These are phyloP conservation scores for Ceratobasidium sp. DNA, from an alignment of 1,284 basidiomycete genomes.

Conservation along the genomic window DNA sequence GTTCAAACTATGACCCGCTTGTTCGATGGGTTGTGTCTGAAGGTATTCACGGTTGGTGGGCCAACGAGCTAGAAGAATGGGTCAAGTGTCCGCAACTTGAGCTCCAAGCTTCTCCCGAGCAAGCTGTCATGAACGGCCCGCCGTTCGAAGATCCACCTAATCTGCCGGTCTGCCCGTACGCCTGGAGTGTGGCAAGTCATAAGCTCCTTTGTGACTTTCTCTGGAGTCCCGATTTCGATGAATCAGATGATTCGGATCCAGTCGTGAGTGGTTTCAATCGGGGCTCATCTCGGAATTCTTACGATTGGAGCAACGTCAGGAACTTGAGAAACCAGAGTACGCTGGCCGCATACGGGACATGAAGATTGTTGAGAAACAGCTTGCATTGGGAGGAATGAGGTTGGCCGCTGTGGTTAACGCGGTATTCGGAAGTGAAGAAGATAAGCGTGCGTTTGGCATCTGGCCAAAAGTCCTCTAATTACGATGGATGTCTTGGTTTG, in stretches of 20 bases:
- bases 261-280: no score
- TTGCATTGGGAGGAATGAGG: constrained; percentile 83
- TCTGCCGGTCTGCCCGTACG: constrained; percentile 75
- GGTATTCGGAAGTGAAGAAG: constrained; percentile 55
- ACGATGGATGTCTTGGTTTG: no score
- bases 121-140: neutral
- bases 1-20: constrained; percentile 87
- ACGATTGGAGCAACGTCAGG: constrained; percentile 55
- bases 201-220: constrained; percentile 78
- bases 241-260: no score
- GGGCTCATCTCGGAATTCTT: no score
- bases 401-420: constrained; percentile 83
- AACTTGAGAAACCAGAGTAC: constrained; percentile 88
- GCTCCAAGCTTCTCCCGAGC: no score
- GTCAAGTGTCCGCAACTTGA: constrained; percentile 62
- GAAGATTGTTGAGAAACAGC: constrained; percentile 79
- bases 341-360: constrained; percentile 68
- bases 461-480: no score
- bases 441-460: no score
- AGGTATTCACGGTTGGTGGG: constrained; percentile 73
- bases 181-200: constrained; percentile 75
- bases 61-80: constrained; percentile 66
- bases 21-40: constrained; percentile 86
- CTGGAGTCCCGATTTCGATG: constrained; percentile 58
- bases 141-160: constrained; percentile 39